Evolutionary conservation across 257 asterid genomes (phyloP).

Genomic region (Solanum habrochaites): DNA sequence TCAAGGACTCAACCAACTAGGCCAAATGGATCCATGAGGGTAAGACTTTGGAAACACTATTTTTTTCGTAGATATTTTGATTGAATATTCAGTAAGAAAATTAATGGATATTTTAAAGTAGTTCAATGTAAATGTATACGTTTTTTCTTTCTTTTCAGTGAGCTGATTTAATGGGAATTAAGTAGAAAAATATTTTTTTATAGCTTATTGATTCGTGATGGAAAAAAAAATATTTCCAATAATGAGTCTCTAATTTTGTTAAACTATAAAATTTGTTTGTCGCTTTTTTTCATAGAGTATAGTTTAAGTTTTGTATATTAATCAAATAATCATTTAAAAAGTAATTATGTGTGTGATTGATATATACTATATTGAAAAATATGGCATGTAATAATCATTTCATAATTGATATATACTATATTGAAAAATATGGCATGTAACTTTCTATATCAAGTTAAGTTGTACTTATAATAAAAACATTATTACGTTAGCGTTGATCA

Average conservation of each 20-base stretch:
- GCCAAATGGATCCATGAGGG: conserved; percentile 86
- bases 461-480: no score
- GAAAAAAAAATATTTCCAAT: background rate
- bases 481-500: fast-evolving
- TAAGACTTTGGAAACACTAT: background rate
- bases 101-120: no score
- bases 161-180: background rate
- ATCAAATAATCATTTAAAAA: background rate
- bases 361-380: no score
- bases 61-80: no score
- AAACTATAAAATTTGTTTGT: background rate
- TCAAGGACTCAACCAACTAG: conserved; percentile 38
- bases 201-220: background rate
- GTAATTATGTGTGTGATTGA: background rate
- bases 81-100: background rate
- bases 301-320: background rate
- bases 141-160: no score
- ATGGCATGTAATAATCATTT: background rate
- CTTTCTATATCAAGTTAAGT: background rate
- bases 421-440: background rate
- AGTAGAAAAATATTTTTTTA: background rate
- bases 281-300: background rate
- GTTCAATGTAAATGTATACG: background rate
- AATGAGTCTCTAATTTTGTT: background rate
- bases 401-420: background rate